Evolutionary conservation across 2,329 filamentous ascomycete genomes (phyloP), one percentile per base, ranked within the genome.

Genomic region (Trichophyton mentagrophytes): DNA sequence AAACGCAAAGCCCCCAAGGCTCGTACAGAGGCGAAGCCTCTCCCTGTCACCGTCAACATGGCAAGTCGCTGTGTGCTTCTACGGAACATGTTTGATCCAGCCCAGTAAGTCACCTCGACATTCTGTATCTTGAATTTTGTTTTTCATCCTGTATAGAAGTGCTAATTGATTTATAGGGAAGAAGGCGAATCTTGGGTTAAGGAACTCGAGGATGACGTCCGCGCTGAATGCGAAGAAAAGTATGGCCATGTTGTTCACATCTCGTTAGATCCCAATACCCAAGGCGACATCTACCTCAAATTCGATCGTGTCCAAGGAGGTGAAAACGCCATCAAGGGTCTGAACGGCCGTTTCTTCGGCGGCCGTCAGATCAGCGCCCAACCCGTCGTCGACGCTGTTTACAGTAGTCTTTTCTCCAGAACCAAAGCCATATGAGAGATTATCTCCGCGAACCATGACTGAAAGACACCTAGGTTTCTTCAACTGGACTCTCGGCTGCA

Each of bases 201-300:
- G 72, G 90, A 96, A 69, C 81, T 99, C 67, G 91, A 96, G 78
- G 86, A 90, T 73, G 93, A 99, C 71, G 89, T 99, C 72, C 87
- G 88, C 75, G 81, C 84, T 70, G 93, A 99, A 80, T 96, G 92
- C 73, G 89, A 95, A 78, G 82, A 85, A 69, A 95, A 93, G 80
- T 99, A 97, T 80, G 93, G 93, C 71, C 89, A 92, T 69, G 92
- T 99, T 70, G 90, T 97, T 74, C 93, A 99, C 84, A 95, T 97
- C 76, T 84, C 90, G 68, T 83, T 96, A 76, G 92, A 97, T 79
- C 85, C 88, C 67, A 95, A 95, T 77, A 93, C 90, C 56, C 85
- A 88, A 74, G 93, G 93, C 76, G 93, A 99, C 73, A 92, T 99
- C 69, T 99, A 96, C 76, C 85, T 99, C 74, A 99, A 99, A 76